Base-by-base conservation (phyloP, 2,329 filamentous ascomycete genomes). In the Sphaerulina vaccinii region DNA sequence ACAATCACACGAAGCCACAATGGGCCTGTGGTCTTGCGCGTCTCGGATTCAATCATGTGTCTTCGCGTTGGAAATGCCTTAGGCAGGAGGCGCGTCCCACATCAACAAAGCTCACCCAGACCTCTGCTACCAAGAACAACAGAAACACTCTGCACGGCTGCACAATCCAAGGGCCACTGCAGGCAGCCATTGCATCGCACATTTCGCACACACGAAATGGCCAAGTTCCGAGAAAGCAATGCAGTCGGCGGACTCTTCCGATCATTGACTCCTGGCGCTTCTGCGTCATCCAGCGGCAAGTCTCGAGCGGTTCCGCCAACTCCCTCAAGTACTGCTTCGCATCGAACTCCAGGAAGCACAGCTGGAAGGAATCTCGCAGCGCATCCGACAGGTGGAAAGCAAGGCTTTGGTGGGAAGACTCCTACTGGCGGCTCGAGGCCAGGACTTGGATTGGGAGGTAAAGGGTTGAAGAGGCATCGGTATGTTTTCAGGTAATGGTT, bases 401-500 rank as follows among this genome's bases (percentile, higher is more conserved):
- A 49, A 23, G n/a, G 24, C 36, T 40, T 21, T 16, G 37, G 45
- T 16, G 45, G 60, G 55, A 36, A 57, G 51, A 48, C 43, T 1
- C 19, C 43, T 21, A 19, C 29, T 11, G 35, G 19, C 8, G 9
- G 32, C 5, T 3, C 19, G 1, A 19, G 21, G 6, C 13, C 11
- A 3, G 37, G 38, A 4, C 24, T 37, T 3, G 57, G 55, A 1
- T 29, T 39, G 13, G 56, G 51, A 21, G 55, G 52, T n/a, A 55
- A 51, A 23, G 61, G 58, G 1, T 16, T 59, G 9, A 63, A 63
- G 49, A 35, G 62, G 6, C 62, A 64, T 55, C 54, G 59, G 60
- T 62, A 54, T 13, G 56, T 49, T 15, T 49, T 10, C 16, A 19
- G 3, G 5, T 43, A n/a, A 8, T 32, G 23, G 10, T 7, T n/a